phyloP scores from a whole-genome alignment of 2,329 filamentous ascomycete genomes.

The Botrytis squamosa region DNA sequence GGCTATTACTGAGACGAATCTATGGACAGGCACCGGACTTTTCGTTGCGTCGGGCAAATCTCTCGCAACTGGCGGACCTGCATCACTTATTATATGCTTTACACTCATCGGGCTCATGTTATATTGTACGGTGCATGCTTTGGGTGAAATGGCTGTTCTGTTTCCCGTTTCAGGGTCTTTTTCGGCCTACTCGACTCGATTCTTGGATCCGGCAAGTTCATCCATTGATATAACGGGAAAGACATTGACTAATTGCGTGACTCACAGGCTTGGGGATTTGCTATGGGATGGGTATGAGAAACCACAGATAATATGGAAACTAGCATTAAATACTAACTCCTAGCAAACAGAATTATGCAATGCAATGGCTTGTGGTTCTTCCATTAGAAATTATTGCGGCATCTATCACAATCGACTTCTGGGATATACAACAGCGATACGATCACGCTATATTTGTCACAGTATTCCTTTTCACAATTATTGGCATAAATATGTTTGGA shows the following conservation, averaged over 20 bases:
- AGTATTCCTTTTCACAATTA: slow-evolving; percentile 74
- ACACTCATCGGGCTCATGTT: slow-evolving; percentile 79
- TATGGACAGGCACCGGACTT: slow-evolving; percentile 65
- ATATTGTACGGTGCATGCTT: slow-evolving; percentile 86
- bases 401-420: slow-evolving; percentile 79
- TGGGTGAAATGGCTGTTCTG: slow-evolving; percentile 87
- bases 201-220: slow-evolving; percentile 72
- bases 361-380: slow-evolving; percentile 83
- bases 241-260: background rate
- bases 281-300: slow-evolving; percentile 72
- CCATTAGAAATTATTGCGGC: slow-evolving; percentile 86
- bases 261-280: slow-evolving; percentile 71
- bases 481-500: slow-evolving; percentile 82
- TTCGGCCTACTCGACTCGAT: slow-evolving; percentile 86
- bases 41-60: slow-evolving; percentile 81
- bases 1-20: background rate
- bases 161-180: slow-evolving; percentile 93
- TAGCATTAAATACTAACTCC: slow-evolving; percentile 19
- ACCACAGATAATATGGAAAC: background rate
- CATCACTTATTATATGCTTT: slow-evolving; percentile 75
- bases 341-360: slow-evolving; percentile 60
- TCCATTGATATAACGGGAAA: background rate
- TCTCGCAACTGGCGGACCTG: slow-evolving; percentile 71
- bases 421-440: slow-evolving; percentile 56
- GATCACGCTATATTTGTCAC: slow-evolving; percentile 76